Evolutionary conservation across 2,329 filamentous ascomycete genomes (phyloP).

Genomic region (Paraconiothyrium brasiliense): DNA sequence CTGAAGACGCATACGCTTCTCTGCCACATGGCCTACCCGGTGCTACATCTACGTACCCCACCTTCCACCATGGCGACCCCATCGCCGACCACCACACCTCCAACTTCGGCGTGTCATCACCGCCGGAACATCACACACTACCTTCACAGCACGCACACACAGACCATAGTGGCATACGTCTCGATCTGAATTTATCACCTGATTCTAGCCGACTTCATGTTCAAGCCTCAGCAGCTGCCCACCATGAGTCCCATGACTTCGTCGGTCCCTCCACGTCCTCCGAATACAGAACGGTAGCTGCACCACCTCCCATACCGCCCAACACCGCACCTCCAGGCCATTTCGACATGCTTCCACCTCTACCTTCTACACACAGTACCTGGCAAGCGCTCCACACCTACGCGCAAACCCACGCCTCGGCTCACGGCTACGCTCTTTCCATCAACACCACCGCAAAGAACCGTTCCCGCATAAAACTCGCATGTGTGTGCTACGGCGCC

Average conservation of each 20-base stretch:
- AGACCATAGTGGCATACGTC: constrained; percentile 23
- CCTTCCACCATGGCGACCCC: constrained; percentile 32
- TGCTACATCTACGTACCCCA: constrained; percentile 25
- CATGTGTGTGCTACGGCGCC: constrained; percentile 47
- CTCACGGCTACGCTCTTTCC: constrained; percentile 45
- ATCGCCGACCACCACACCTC: constrained; percentile 24
- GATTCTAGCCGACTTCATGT: constrained; percentile 4
- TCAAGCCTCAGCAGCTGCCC: not conserved
- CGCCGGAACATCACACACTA: constrained; percentile 17
- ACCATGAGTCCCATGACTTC: constrained; percentile 16
- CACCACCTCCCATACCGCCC: constrained; percentile 21
- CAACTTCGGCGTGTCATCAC: constrained; percentile 23
- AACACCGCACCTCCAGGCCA: constrained; percentile 27
- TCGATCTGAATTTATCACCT: constrained; percentile 18
- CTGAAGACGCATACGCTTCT: constrained; percentile 20
- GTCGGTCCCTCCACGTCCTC: constrained; percentile 7
- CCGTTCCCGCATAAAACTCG: constrained; percentile 47
- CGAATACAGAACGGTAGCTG: constrained; percentile 2
- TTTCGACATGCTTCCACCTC: constrained; percentile 45
- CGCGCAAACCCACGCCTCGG: constrained; percentile 44
- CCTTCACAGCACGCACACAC: constrained; percentile 17
- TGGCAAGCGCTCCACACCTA: constrained; percentile 44
- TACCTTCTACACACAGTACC: constrained; percentile 33
- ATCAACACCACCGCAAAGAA: constrained; percentile 51
- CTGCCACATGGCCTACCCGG: constrained; percentile 19